Base-by-base conservation (phyloP, 2,329 filamentous ascomycete species). In the Nigrospora sphaerica region DNA sequence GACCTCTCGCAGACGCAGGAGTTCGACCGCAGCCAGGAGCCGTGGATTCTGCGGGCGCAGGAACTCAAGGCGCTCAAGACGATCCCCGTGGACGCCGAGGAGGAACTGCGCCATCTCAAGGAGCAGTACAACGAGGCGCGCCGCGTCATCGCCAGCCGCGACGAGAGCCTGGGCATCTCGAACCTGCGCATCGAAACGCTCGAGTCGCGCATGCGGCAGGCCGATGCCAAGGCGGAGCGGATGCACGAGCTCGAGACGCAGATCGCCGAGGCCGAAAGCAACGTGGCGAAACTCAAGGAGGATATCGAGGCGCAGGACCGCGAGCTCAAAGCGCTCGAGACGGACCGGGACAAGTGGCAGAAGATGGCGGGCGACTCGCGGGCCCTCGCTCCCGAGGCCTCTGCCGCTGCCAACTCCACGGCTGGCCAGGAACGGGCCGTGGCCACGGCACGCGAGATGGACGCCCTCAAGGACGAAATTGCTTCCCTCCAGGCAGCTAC, bases 151-250 rank as follows among this genome's bases (percentile, higher is more conserved):
- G 81, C 85, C 1, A 77, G 84, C 52, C 83, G 85, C 51, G 88
- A 95, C 54, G 87, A 91, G 62, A 83, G 85, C 33, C 80, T 95
- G 44, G 90, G 95, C 63, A 92, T 95, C 48, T 78, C 88, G 19
- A 80, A 85, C n/a, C 85, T 96, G 55, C 91, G 93, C 65, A 95
- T 96, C 55, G 92, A 96, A 66, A 88, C 93, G 36, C 81, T 97
- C 34, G 88, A 95, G 64, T 87, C 88, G 9, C 78, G 88, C 47
- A 91, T 93, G 83, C 82, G 84, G 48, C 90, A 95, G 59, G 87
- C 88, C 6, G 81, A 83, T 53, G 82, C 86, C 61, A 91, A 92
- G 66, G 81, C 86, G 13, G 80, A 82, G 43, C 77, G 76, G 44
- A 86, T 89, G 54, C 71, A 72, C 17, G 80, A 81, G 45, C 72